Percentiles rank a stretch among this genome's conserved stretches.
phyloP scores from a whole-genome alignment of 2,329 filamentous ascomycete species.

The Aspergillus neoniger region DNA sequence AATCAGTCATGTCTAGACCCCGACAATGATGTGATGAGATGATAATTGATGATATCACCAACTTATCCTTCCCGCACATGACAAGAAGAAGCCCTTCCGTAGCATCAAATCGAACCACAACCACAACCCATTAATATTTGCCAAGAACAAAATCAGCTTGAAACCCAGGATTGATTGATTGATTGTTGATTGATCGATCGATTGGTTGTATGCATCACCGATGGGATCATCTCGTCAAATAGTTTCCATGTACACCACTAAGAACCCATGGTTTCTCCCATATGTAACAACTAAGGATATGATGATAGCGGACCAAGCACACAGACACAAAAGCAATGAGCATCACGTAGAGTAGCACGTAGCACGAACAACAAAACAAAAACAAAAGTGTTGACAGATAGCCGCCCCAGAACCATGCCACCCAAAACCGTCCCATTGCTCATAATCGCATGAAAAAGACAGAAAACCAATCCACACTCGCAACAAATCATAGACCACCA shows the following conservation, averaged over 20 bases:
- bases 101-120: too few relatives aligned
- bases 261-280: slow-evolving; percentile 10
- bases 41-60: too few relatives aligned
- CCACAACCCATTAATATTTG: too few relatives aligned
- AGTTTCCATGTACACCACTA: slow-evolving; percentile 13
- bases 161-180: background rate
- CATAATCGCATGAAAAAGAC: slow-evolving; percentile 28
- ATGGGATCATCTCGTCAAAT: background rate
- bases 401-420: slow-evolving; percentile 27
- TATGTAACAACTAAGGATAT: slow-evolving; percentile 16
- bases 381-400: slow-evolving; percentile 22
- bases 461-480: slow-evolving; percentile 7
- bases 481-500: background rate
- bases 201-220: background rate
- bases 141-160: too few relatives aligned
- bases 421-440: slow-evolving; percentile 28
- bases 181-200: background rate
- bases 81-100: too few relatives aligned
- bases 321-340: background rate
- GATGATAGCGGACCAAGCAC: background rate
- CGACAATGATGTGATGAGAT: too few relatives aligned
- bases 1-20: too few relatives aligned
- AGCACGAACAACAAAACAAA: slow-evolving; percentile 6
- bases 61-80: too few relatives aligned
- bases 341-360: slow-evolving; percentile 8